A percentile compares a stretch with the other conserved stretches of the same genome.
Conservation (phyloP, 352 stramenopile species). For the Aphanomyces stellatus region DNA sequence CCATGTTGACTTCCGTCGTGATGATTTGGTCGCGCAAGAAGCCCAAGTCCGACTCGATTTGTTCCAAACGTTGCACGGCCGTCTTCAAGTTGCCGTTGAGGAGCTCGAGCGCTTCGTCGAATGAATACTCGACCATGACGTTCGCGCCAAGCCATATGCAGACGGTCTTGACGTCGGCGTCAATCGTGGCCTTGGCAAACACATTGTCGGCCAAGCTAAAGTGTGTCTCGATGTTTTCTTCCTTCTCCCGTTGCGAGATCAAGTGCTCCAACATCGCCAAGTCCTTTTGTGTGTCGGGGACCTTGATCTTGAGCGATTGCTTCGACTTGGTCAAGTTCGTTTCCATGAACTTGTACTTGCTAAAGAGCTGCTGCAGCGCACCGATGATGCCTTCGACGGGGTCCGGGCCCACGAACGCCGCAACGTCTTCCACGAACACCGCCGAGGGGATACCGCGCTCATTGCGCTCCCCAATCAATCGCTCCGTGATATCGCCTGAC, state of each 20-base stretch:
- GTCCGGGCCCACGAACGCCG: constrained; percentile 40
- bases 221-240: constrained; percentile 75
- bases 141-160: constrained; percentile 97
- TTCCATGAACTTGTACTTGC: constrained; percentile 90
- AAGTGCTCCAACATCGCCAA: constrained; percentile 69
- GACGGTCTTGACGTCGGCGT: constrained; percentile 85
- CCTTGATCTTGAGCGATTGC: constrained; percentile 83
- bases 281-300: constrained; percentile 88
- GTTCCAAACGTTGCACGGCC: constrained; percentile 56
- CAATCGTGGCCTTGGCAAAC: constrained; percentile 91
- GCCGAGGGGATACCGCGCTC: constrained; percentile 64
- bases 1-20: constrained; percentile 96
- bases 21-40: constrained; percentile 97
- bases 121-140: constrained; percentile 97
- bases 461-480: constrained; percentile 75
- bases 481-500: constrained; percentile 33
- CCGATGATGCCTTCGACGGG: constrained; percentile 70
- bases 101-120: constrained; percentile 91
- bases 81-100: constrained; percentile 66
- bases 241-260: constrained; percentile 60
- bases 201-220: constrained; percentile 95
- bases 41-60: constrained; percentile 87
- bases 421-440: constrained; percentile 74
- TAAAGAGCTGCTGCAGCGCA: constrained; percentile 80
- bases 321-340: constrained; percentile 77